These are phyloP conservation scores for Aspergillus olivimuriae DNA, from an alignment of 495 filamentous ascomycete species.

Conservation along the genomic window DNA sequence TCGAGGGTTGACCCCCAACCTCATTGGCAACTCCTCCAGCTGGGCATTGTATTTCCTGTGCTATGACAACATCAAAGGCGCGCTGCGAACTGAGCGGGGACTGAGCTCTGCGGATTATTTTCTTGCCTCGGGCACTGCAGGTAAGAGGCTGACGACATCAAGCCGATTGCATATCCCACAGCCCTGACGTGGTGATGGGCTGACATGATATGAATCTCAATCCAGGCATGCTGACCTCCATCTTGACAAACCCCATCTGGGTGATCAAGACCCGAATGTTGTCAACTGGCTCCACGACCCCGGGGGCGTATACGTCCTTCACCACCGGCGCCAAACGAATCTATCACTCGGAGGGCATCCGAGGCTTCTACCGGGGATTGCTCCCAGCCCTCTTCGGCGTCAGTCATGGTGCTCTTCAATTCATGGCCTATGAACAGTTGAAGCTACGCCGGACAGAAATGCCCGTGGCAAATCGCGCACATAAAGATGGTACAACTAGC, in stretches of 20 bases:
- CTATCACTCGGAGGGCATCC: constrained; percentile 58
- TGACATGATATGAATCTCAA: background rate
- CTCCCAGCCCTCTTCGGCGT: constrained; percentile 84
- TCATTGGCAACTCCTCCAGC: constrained; percentile 81
- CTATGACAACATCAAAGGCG: constrained; percentile 54
- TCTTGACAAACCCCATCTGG: constrained; percentile 95
- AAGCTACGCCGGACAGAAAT: constrained; percentile 50
- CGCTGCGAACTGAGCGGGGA: constrained; percentile 20
- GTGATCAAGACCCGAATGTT: constrained; percentile 98
- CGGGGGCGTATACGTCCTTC: constrained; percentile 79
- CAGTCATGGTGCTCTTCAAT: constrained; percentile 89
- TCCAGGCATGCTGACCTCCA: constrained; percentile 59
- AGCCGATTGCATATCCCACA: too few relatives aligned
- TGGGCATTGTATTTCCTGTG: constrained; percentile 90
- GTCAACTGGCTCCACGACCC: constrained; percentile 62
- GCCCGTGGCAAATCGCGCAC: background rate
- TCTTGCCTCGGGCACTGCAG: constrained; percentile 68
- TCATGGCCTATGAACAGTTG: constrained; percentile 88
- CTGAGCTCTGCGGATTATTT: constrained; percentile 78
- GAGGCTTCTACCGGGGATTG: constrained; percentile 79
- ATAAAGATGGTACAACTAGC: background rate
- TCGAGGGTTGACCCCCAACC: constrained; percentile 81
- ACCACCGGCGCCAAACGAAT: constrained; percentile 59
- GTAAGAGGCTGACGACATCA: too few relatives aligned
- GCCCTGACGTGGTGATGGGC: background rate